A percentile compares a stretch with the other conserved stretches of the same genome.
These are phyloP conservation scores for Oryza brachyantha DNA, from an alignment of 176 grass and related monocot genomes.

Conservation along the genomic window DNA sequence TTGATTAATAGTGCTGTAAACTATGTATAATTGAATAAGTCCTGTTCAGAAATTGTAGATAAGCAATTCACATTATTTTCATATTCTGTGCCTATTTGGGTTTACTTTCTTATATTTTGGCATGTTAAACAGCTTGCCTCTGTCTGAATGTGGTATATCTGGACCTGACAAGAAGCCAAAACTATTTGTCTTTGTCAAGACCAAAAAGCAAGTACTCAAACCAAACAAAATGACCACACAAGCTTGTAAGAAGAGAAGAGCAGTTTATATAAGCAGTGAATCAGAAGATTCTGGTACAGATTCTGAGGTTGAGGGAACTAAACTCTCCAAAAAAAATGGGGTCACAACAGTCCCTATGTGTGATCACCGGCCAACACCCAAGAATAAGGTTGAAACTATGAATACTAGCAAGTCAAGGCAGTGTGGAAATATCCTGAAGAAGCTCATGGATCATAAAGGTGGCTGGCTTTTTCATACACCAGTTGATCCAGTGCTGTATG, in stretches of 20 bases:
- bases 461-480: constrained; percentile 77
- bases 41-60: neutral
- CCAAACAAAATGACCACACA: neutral
- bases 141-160: constrained; percentile 20
- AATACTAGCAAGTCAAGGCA: constrained; percentile 51
- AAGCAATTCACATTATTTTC: neutral
- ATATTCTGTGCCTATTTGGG: neutral
- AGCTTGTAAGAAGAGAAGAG: constrained; percentile 31
- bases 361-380: neutral
- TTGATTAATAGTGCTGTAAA: neutral
- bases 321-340: constrained; percentile 24
- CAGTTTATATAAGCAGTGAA: constrained; percentile 32
- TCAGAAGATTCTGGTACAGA: constrained; percentile 1
- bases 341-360: constrained; percentile 27
- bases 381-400: constrained; percentile 46
- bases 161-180: constrained; percentile 7
- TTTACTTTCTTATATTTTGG: neutral
- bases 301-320: constrained; percentile 22
- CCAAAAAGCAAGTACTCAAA: constrained; percentile 9
- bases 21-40: neutral
- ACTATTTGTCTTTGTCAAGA: constrained; percentile 10
- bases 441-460: constrained; percentile 64
- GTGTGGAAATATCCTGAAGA: constrained; percentile 55
- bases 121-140: constrained; percentile 5
- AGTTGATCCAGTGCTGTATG: constrained; percentile 64